Evolutionary conservation across 2,329 filamentous ascomycete species (phyloP), one percentile per base, ranked within the genome.

Genomic region (Paraphoma chrysanthemicola): DNA sequence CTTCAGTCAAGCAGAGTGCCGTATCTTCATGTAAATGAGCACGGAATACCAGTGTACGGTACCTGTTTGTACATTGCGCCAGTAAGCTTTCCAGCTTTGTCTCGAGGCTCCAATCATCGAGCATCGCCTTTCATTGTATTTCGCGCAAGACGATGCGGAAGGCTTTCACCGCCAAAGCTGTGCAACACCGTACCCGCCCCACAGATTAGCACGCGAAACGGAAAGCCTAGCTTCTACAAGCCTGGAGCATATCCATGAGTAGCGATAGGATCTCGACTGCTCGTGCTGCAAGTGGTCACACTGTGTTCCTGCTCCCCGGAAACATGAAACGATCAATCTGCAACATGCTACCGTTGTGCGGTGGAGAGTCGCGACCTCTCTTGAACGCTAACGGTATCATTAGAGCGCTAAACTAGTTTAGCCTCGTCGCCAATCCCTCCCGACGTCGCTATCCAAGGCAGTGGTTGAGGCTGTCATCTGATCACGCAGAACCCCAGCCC

Each of bases 381-480:
- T n/a, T 47, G 48, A 44, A 47, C 16, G 39, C 42, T 16, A 28
- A n/a, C 30, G 49, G 31, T 38, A 33, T 53, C 39, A 29, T 43
- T 17, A 56, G 42, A 50, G 45, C 45, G 44, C 47, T 43, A 41
- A 45, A 53, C 63, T 57, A 55, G 53, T 49, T 58, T 59, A 55
- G 51, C 38, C 41, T 58, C 52, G 49, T 49, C 56, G 52, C 66
- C 67, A 54, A 60, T 48, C 52, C 46, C 48, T 62, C 53, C 63
- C 56, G 58, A 63, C 44, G 53, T 60, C 57, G 57, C 55, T 60
- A 62, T 58, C 68, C 68, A 65, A 60, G 51, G 56, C 53, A 64
- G 65, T 66, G 71, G 70, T 62, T 63, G 59, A 45, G 56, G 55
- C 47, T 56, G 67, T 75, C 72, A 74, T 69, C 70, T 75, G 72